A percentile compares a stretch with the other conserved stretches of the same genome.
Evolutionary conservation across 176 grass and related monocot genomes (phyloP).

Genomic region (Ampelocalamus luodianensis): DNA sequence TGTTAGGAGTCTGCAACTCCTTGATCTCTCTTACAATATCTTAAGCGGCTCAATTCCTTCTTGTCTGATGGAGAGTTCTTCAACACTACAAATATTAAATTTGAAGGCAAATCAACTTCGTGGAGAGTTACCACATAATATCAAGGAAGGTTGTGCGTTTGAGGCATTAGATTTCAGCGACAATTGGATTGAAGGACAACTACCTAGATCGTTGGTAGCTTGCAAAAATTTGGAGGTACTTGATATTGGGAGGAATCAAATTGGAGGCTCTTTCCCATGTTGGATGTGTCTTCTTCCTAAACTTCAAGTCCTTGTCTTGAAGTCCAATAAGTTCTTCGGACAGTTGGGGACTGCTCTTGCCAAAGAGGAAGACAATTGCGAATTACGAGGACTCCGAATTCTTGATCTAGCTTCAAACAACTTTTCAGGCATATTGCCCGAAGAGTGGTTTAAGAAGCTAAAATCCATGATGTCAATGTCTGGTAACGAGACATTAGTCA

Average conservation of each 20-base stretch:
- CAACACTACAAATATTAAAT: not conserved
- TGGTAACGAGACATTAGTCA: slow-evolving; percentile 15
- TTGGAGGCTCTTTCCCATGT: slow-evolving; percentile 37
- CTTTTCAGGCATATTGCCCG: slow-evolving; percentile 33
- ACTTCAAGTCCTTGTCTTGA: slow-evolving; percentile 40
- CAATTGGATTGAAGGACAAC: slow-evolving; percentile 4
- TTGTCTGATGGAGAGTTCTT: slow-evolving; percentile 34
- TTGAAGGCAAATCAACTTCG: slow-evolving; percentile 25
- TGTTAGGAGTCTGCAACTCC: not conserved
- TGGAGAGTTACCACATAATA: not conserved
- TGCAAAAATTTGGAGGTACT: slow-evolving; percentile 32
- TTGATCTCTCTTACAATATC: slow-evolving; percentile 48
- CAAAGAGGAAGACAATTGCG: not conserved
- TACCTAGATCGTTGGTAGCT: slow-evolving; percentile 18
- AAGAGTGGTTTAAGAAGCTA: not conserved
- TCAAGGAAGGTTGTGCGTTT: not conserved
- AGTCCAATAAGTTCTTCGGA: slow-evolving; percentile 31
- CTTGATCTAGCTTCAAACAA: slow-evolving; percentile 57
- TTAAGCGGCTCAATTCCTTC: slow-evolving; percentile 22
- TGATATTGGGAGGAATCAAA: slow-evolving; percentile 28
- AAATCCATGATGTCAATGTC: slow-evolving; percentile 19
- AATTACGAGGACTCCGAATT: no score
- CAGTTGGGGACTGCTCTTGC: not conserved
- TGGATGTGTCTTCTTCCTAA: slow-evolving; percentile 23
- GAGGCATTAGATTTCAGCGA: slow-evolving; percentile 20